A percentile compares a stretch with the other conserved stretches of the same genome.
Conservation (phyloP, 2,329 filamentous ascomycete genomes). For the Aaosphaeria pasadenensis region DNA sequence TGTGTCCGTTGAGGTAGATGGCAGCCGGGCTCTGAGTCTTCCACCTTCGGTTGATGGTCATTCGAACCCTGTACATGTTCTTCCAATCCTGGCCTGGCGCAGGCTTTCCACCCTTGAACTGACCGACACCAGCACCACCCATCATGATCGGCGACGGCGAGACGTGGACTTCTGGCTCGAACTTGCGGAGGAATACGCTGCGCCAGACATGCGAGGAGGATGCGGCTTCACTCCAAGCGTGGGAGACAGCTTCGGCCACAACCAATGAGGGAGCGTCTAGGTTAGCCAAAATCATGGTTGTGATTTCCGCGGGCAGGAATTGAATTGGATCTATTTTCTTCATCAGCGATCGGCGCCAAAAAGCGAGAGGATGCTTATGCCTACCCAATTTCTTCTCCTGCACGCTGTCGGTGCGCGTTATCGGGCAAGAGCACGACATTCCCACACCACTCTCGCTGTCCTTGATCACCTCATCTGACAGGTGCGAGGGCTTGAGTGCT, state of each 20-base stretch:
- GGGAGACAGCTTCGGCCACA: slow-evolving; percentile 55
- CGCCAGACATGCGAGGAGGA: slow-evolving; percentile 61
- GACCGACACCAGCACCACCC: slow-evolving; percentile 54
- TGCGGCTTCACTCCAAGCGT: slow-evolving; percentile 54
- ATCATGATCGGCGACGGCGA: slow-evolving; percentile 47
- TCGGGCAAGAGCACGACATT: slow-evolving; percentile 34
- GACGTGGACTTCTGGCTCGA: slow-evolving; percentile 46
- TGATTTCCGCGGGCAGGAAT: slow-evolving; percentile 57
- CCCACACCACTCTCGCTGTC: slow-evolving; percentile 38
- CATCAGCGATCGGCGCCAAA: slow-evolving; percentile 7
- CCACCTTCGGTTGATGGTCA: slow-evolving; percentile 77
- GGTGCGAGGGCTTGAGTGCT: slow-evolving; percentile 7
- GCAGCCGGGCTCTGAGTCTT: slow-evolving; percentile 72
- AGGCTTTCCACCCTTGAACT: slow-evolving; percentile 45
- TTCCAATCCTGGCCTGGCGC: slow-evolving; percentile 70
- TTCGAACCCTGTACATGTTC: slow-evolving; percentile 74
- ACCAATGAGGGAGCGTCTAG: slow-evolving; percentile 58
- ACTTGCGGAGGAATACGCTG: slow-evolving; percentile 57
- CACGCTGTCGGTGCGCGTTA: slow-evolving; percentile 29
- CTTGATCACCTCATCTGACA: slow-evolving; percentile 27
- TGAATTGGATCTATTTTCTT: slow-evolving; percentile 49
- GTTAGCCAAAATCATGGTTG: slow-evolving; percentile 57
- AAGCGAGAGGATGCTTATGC: slow-evolving; percentile 1
- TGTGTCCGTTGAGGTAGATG: slow-evolving; percentile 88
- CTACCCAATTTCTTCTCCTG: slow-evolving; percentile 34